Percentiles rank a stretch among this genome's conserved stretches.
Conservation (phyloP, 2,329 filamentous ascomycete species). For the Fusarium keratoplasticum region DNA sequence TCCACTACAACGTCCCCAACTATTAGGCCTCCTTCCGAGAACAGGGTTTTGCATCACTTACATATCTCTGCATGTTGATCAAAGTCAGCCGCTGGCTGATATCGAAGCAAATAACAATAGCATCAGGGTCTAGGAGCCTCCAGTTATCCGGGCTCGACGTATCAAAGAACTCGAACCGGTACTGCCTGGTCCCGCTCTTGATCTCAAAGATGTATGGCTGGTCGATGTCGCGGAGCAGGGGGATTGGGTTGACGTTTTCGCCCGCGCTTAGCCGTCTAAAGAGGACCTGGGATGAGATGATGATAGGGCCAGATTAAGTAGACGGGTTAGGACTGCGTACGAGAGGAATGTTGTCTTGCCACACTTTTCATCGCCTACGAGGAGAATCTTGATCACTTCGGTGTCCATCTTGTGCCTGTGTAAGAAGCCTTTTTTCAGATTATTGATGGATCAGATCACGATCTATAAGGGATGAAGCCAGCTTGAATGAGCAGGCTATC, state of each 20-base stretch:
- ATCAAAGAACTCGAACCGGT: conserved; percentile 70
- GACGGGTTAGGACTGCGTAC: conserved; percentile 54
- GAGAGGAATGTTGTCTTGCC: conserved; percentile 73
- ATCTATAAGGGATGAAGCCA: not conserved
- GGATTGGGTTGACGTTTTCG: conserved; percentile 55
- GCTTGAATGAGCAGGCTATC: conserved; percentile 7
- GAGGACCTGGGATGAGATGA: conserved; percentile 16
- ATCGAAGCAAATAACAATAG: conserved; percentile 71
- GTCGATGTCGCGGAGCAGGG: conserved; percentile 67
- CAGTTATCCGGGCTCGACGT: conserved; percentile 69
- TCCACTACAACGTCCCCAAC: conserved; percentile 60
- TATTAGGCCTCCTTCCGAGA: not conserved
- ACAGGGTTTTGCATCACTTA: conserved; percentile 49
- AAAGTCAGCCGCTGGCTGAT: conserved; percentile 69
- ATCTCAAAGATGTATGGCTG: conserved; percentile 72
- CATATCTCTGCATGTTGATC: conserved; percentile 67
- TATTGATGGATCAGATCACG: not conserved
- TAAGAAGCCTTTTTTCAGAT: not conserved
- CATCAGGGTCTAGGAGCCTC: conserved; percentile 67
- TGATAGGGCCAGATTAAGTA: conserved; percentile 6
- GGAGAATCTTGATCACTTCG: conserved; percentile 63
- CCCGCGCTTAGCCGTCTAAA: conserved; percentile 64
- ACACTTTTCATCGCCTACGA: conserved; percentile 69
- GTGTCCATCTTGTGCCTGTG: conserved; percentile 55
- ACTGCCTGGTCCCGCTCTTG: conserved; percentile 52